Base-by-base conservation (phyloP, 2,329 filamentous ascomycete genomes). In the Cucurbitaria berberidis region DNA sequence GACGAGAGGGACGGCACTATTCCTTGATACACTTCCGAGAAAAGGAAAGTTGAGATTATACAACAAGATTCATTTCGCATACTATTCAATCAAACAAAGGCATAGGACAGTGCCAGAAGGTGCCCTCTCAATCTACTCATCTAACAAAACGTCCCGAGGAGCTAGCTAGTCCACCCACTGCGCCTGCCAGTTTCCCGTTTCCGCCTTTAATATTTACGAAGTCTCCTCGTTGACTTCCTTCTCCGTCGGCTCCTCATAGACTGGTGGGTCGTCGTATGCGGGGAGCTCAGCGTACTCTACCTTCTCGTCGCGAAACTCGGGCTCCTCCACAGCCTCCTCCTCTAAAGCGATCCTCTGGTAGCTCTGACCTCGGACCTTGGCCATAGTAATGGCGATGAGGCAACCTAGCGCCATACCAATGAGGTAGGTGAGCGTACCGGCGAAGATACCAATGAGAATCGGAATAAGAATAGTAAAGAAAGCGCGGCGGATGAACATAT, bases 381-480 rank as follows among this genome's bases (percentile, higher is more conserved):
- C 82, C 78, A 84, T 84, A 22, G 87, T 44, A 52, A 83, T 84
- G 45, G 87, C 81, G 48, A 86, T 78, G 47, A 88, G 63, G 45
- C 84, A 86, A 57, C 87, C 87, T 35, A 88, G 72, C 51, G 86
- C 76, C 82, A 83, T 88, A 48, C 86, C 87, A 41, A 90, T 69
- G 35, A 89, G 72, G 73, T 87, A 88, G 58, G 88, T 85, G 26
- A 81, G 80, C 48, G 90, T 82, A 67, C 89, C 89, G 39, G 87
- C 86, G 21, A 85, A 81, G 59, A 91, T 81, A 53, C 89, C 89
- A 59, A 90, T 81, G 46, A 89, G 76, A 47, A 90, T 80, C 1
- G 89, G 89, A 34, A 91, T 78, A 42, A 91, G 72, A 39, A 91
- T 81, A 56, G 87, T 84, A 32, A 85, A 78, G 57, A 83, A 79